A percentile compares a stretch with the other conserved stretches of the same genome.
Conservation (phyloP, 2,329 filamentous ascomycete species). For the Elsinoe australis region DNA sequence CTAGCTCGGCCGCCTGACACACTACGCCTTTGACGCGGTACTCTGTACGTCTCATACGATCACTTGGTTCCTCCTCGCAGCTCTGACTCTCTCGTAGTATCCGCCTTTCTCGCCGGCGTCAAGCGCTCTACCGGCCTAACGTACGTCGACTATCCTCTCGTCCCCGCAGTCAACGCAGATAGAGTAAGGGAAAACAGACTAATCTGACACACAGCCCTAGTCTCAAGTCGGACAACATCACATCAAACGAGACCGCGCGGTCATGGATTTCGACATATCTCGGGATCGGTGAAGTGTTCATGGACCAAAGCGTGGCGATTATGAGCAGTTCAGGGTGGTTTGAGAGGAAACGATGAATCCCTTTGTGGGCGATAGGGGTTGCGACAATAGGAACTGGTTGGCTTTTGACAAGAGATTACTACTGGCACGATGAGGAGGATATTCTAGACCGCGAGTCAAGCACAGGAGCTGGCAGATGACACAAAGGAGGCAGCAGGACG, state of each 20-base stretch:
- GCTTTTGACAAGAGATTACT: not conserved
- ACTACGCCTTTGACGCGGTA: constrained; percentile 94
- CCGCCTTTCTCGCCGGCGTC: constrained; percentile 91
- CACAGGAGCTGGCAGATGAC: too few relatives aligned
- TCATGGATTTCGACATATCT: constrained; percentile 86
- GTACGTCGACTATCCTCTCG: constrained; percentile 60
- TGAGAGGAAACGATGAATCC: constrained; percentile 70
- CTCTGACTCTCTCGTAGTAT: constrained; percentile 52
- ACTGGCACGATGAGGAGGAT: not conserved
- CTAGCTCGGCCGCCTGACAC: constrained; percentile 86
- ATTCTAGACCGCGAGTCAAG: not conserved
- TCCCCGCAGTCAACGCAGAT: constrained; percentile 13
- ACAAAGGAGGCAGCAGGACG: too few relatives aligned
- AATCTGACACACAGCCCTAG: constrained; percentile 54
- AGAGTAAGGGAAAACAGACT: constrained; percentile 14
- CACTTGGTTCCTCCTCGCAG: constrained; percentile 16
- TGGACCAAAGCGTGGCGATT: constrained; percentile 93
- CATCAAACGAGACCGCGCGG: constrained; percentile 48
- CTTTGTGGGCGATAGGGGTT: not conserved
- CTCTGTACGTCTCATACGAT: constrained; percentile 55
- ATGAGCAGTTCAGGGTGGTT: constrained; percentile 85
- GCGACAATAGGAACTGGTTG: not conserved
- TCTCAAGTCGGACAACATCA: constrained; percentile 77
- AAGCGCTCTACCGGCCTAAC: constrained; percentile 95
- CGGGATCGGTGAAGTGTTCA: constrained; percentile 91